These are phyloP conservation scores for Daldinia eschscholtzii DNA, from an alignment of 2,329 filamentous ascomycete species.

Conservation along the genomic window DNA sequence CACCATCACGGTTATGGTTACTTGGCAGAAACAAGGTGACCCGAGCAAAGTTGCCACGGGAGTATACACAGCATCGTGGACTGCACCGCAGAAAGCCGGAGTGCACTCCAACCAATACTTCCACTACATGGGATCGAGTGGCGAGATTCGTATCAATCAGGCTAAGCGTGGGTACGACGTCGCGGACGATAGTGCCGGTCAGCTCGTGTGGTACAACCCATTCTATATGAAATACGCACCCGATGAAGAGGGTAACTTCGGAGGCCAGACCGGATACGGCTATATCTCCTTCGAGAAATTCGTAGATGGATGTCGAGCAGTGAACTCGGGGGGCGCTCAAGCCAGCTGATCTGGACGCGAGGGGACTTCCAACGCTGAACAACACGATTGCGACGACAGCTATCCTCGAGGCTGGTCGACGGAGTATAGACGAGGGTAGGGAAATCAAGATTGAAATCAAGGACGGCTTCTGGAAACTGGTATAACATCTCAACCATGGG, in stretches of 20 bases:
- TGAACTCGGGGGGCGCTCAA: slow-evolving; percentile 82
- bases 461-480: slow-evolving; percentile 69
- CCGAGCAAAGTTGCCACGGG: slow-evolving; percentile 80
- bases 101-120: slow-evolving; percentile 99
- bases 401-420: slow-evolving; percentile 87
- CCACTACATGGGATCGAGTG: slow-evolving; percentile 87
- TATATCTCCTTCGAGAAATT: slow-evolving; percentile 98
- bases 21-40: slow-evolving; percentile 83
- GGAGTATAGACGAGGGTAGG: slow-evolving; percentile 85
- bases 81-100: slow-evolving; percentile 89
- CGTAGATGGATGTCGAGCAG: slow-evolving; percentile 82
- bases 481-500: slow-evolving; percentile 7
- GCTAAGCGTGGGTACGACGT: slow-evolving; percentile 95
- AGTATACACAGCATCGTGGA: slow-evolving; percentile 96
- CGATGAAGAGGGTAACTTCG: slow-evolving; percentile 95
- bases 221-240: slow-evolving; percentile 97
- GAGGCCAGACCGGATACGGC: slow-evolving; percentile 90
- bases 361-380: slow-evolving; percentile 84
- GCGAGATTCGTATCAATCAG: slow-evolving; percentile 91
- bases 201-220: slow-evolving; percentile 89
- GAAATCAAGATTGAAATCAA: slow-evolving; percentile 79
- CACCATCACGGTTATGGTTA: slow-evolving; percentile 90
- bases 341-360: slow-evolving; percentile 81
- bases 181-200: slow-evolving; percentile 79
- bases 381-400: slow-evolving; percentile 94